Conservation (phyloP, 139 green algal species). For the Eudorina sp. region DNA sequence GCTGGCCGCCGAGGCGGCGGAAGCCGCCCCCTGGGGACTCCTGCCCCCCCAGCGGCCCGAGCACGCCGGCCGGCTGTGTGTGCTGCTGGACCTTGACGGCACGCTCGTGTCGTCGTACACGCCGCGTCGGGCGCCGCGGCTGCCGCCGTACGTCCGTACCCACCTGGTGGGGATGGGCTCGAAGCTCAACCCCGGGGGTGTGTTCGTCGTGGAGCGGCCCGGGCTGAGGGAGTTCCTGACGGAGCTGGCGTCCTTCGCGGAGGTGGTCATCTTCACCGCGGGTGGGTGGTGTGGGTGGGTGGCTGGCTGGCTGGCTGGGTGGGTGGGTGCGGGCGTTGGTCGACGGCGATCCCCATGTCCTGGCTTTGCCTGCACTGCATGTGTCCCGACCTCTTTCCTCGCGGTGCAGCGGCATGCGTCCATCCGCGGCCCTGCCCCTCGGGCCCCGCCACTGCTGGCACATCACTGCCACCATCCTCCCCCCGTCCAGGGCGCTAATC, state of each 20-base stretch:
- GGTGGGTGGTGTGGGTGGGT: no score
- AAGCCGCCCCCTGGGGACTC: constrained; percentile 51
- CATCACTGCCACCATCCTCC: no score
- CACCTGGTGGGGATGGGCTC: constrained; percentile 82
- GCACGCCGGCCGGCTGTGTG: constrained; percentile 69
- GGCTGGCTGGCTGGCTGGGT: not conserved
- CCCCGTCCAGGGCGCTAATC: no score
- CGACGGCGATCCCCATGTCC: no score
- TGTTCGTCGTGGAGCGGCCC: constrained; percentile 91
- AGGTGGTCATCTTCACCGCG: constrained; percentile 93
- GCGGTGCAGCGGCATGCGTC: no score
- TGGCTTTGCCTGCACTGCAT: not conserved
- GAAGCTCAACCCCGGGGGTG: constrained; percentile 82
- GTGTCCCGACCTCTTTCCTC: no score
- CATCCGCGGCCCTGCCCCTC: no score
- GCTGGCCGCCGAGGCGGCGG: not conserved
- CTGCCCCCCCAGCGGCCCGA: constrained; percentile 55
- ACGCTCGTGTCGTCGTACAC: constrained; percentile 88
- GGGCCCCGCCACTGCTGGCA: no score
- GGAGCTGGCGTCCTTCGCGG: constrained; percentile 66
- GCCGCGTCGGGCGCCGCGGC: constrained; percentile 73
- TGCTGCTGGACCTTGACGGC: constrained; percentile 93
- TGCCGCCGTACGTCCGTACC: constrained; percentile 70
- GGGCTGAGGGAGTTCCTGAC: constrained; percentile 85
- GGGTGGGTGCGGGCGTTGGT: no score